Evolutionary conservation across 2,329 filamentous ascomycete genomes (phyloP), one percentile per base, ranked within the genome.

Genomic region (Pezicula radicicola): DNA sequence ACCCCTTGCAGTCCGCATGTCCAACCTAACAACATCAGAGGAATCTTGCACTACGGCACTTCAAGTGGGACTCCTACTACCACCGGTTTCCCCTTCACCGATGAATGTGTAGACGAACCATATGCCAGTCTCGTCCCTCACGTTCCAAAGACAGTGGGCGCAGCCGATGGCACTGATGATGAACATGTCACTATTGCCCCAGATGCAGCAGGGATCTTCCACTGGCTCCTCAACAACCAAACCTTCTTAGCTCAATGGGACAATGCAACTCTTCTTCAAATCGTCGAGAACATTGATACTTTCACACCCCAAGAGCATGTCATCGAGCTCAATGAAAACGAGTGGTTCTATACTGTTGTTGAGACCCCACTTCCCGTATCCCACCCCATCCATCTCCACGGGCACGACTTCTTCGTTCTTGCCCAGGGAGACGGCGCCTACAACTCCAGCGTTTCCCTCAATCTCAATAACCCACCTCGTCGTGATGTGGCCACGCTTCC

Each of bases 1-100:
- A 81, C 76, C 2, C 60, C 80, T 1, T 87, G 84, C 0, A 79
- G 76, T 10, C 74, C 88, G 44, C 75, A 85, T 43, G 63, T 73
- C 10, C 75, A 85, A 40, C 71, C 85, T 59, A 71, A 72, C 3
- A 69, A 69, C 46, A 66, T 70, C 57, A 72, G 65, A 43, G 79
- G 76, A 2, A 77, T 83, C 40, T 58, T 83, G 4, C 71, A 68
- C 48, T 75, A 74, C 15, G 57, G 72, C 4, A 83, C 83, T 0
- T 81, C 76, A 42, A 65, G 63, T n/a, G 52, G 57, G 3, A 56
- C 66, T 18, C 67, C 68, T 12, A 62, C 51, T 3, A 59, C 63
- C 2, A 58, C 50, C 0, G 62, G 56, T 37, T 58, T 62, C 15
- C 27, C 55, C 7, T 60, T 62, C 16, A 64, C 55, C 3, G 54